phyloP scores from a whole-genome alignment of 2,329 filamentous ascomycete species.

The Colletotrichum sp. region DNA sequence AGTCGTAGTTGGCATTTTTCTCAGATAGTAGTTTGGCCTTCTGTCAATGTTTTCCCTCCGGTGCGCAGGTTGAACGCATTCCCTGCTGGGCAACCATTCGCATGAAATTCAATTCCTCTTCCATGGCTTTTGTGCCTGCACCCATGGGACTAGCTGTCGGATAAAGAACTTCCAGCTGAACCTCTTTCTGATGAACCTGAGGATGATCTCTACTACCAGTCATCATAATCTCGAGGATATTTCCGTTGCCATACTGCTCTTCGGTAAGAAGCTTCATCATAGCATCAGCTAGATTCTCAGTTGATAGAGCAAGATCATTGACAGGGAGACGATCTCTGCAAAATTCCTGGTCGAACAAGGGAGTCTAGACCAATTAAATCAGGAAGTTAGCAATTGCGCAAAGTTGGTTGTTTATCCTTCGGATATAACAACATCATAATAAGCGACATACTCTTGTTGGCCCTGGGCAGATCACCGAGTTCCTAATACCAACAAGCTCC shows the following conservation, averaged over 20 bases:
- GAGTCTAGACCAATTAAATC: neutral
- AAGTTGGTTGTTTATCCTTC: neutral
- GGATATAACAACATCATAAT: neutral
- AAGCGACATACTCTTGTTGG: neutral
- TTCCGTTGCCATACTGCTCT: conserved; percentile 24
- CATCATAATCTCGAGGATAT: conserved; percentile 23
- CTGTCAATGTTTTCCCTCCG: neutral
- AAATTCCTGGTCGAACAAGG: neutral
- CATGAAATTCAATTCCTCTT: neutral
- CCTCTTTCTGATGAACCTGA: conserved; percentile 15
- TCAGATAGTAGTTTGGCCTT: neutral
- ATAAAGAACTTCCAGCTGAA: neutral
- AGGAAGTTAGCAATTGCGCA: neutral
- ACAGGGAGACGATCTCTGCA: neutral
- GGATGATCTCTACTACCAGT: conserved; percentile 8
- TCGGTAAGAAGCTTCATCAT: conserved; percentile 19
- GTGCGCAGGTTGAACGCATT: neutral
- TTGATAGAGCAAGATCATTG: neutral
- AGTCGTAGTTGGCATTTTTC: neutral
- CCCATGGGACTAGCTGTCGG: neutral
- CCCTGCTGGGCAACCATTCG: neutral
- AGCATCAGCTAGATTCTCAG: neutral
- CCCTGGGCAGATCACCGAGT: neutral
- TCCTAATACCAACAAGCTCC: neutral
- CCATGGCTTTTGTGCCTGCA: neutral